Conservation (phyloP, 495 filamentous ascomycete species). For the Polyplosphaeria fusca region DNA sequence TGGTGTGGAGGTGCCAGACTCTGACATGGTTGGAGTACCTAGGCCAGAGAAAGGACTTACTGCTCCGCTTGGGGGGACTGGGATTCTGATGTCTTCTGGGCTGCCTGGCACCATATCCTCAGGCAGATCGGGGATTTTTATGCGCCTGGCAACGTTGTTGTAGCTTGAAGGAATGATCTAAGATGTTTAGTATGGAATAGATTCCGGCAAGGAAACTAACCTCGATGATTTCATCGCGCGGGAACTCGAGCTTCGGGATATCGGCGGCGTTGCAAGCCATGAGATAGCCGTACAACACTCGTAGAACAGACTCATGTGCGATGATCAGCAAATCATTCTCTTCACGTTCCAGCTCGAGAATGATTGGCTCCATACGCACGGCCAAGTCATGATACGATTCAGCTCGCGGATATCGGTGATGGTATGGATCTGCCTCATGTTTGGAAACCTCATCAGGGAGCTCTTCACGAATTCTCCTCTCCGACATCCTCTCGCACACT, state of each 20-base stretch:
- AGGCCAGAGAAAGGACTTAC: conserved; percentile 39
- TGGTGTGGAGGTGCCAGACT: conserved; percentile 16
- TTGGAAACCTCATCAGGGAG: conserved; percentile 88
- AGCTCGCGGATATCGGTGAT: conserved; percentile 92
- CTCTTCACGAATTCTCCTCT: conserved; percentile 71
- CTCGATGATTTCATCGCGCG: conserved; percentile 96
- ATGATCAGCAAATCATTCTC: conserved; percentile 97
- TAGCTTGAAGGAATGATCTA: conserved; percentile 95
- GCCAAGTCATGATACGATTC: conserved; percentile 99
- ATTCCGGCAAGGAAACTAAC: conserved; percentile 37
- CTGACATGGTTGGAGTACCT: conserved; percentile 36
- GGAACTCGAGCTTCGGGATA: conserved; percentile 91
- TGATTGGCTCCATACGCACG: conserved; percentile 96
- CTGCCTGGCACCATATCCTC: conserved; percentile 64
- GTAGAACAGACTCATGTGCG: conserved; percentile 92
- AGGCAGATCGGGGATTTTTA: conserved; percentile 68
- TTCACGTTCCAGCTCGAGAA: conserved; percentile 94
- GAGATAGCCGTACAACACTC: conserved; percentile 94
- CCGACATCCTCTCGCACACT: conserved; percentile 86
- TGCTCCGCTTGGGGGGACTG: conserved; percentile 61
- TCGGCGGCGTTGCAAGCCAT: conserved; percentile 98
- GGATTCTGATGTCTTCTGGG: conserved; percentile 81
- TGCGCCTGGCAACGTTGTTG: conserved; percentile 87
- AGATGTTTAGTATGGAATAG: conserved; percentile 22
- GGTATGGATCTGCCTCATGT: conserved; percentile 93